phyloP scores from a whole-genome alignment of 805 yeast genomes.

The Metschnikowia reukaufii region DNA sequence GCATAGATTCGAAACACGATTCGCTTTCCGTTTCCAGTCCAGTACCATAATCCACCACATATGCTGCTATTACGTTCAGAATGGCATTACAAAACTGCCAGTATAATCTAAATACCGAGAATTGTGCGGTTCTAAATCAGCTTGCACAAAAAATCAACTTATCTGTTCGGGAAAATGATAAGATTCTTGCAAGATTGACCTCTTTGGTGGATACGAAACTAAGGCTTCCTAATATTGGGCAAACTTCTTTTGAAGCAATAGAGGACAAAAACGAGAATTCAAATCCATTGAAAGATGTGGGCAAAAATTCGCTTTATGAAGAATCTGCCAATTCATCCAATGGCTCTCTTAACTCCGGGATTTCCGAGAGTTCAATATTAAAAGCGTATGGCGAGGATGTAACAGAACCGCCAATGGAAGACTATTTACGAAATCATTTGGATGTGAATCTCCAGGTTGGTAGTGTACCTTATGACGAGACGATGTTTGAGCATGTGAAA shows the following conservation, averaged over 20 bases:
- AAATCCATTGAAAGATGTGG: background rate
- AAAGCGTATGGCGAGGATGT: background rate
- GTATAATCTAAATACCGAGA: constrained; percentile 32
- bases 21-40: too few relatives aligned
- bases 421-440: constrained; percentile 30
- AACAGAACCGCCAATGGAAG: constrained; percentile 6
- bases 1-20: too few relatives aligned
- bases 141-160: constrained; percentile 23
- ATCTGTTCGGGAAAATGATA: constrained; percentile 26
- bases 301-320: background rate
- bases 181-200: constrained; percentile 23
- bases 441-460: constrained; percentile 16
- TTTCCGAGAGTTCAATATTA: background rate
- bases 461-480: constrained; percentile 5
- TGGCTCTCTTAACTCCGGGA: background rate
- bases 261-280: background rate
- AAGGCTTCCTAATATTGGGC: constrained; percentile 13
- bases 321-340: background rate
- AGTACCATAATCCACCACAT: too few relatives aligned
- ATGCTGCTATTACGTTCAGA: background rate
- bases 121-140: constrained; percentile 30
- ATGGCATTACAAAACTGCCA: constrained; percentile 8
- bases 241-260: background rate
- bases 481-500: constrained; percentile 3
- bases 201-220: constrained; percentile 24